A percentile compares a stretch with the other conserved stretches of the same genome.
Evolutionary conservation across 257 asterid genomes (phyloP).

Genomic region (Plantago elongata): DNA sequence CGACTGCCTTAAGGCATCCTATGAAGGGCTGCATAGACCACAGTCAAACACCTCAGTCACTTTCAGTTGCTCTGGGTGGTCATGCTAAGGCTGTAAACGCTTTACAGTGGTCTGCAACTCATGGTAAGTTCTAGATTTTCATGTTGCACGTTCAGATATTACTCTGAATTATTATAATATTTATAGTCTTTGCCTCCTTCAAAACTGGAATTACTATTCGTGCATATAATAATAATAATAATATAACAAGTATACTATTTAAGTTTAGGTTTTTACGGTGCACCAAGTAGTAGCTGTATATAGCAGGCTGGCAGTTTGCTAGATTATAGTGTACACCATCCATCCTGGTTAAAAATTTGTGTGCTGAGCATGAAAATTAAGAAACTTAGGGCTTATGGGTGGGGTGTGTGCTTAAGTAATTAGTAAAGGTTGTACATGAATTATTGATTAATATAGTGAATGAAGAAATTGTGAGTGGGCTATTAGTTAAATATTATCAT

Average conservation of each 20-base stretch:
- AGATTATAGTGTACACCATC: neutral
- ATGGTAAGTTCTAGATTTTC: conserved; percentile 40
- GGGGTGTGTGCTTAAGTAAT: too few species aligned
- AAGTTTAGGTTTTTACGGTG: neutral
- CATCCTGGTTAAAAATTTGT: too few species aligned
- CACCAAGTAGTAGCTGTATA: neutral
- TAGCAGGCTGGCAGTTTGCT: neutral
- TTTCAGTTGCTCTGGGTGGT: conserved; percentile 52
- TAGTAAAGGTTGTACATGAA: too few species aligned
- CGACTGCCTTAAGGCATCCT: conserved; percentile 45
- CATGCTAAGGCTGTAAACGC: conserved; percentile 71
- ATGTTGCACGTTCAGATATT: neutral
- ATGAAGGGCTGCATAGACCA: conserved; percentile 23
- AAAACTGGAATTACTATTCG: neutral
- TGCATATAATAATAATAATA: too few species aligned
- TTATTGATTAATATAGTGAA: too few species aligned
- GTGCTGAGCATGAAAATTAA: too few species aligned
- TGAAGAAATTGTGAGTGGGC: too few species aligned
- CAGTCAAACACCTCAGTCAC: conserved; percentile 32
- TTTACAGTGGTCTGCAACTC: conserved; percentile 76
- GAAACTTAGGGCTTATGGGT: too few species aligned
- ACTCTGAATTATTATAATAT: too few species aligned
- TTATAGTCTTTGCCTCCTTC: neutral
- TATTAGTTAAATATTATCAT: too few species aligned
- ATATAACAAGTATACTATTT: neutral